Conservation (phyloP, 2,329 filamentous ascomycete species). For the Aspergillus luchuensis region DNA sequence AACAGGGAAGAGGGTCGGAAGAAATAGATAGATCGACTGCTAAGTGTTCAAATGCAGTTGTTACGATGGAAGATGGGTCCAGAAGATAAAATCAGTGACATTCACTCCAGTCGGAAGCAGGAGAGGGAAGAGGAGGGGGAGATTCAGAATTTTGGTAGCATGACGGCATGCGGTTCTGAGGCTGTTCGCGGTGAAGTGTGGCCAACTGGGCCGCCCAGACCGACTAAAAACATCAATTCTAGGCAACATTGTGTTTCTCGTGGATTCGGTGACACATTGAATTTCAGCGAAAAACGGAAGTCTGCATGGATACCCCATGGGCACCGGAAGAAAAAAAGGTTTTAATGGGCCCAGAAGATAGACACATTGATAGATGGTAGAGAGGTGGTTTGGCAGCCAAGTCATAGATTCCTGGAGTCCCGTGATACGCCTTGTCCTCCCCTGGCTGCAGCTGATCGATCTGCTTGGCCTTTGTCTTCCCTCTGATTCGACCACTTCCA, state of each 20-base stretch:
- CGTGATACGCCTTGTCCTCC: neutral
- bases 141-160: neutral
- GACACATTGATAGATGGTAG: neutral
- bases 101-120: neutral
- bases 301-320: conserved; percentile 2
- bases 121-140: neutral
- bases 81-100: neutral
- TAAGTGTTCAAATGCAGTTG: neutral
- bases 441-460: neutral
- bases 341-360: neutral
- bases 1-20: conserved; percentile 8
- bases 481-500: neutral
- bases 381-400: neutral
- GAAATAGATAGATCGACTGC: neutral
- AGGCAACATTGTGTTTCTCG: neutral
- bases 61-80: neutral
- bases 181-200: conserved; percentile 4
- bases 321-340: neutral
- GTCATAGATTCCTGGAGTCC: neutral
- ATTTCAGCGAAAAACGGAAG: neutral
- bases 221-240: neutral
- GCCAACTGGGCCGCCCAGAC: neutral
- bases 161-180: conserved; percentile 11
- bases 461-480: neutral
- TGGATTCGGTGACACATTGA: neutral